Conservation (phyloP, 225 moss, liverwort and hornwort genomes). For the Straminergon stramineum region DNA sequence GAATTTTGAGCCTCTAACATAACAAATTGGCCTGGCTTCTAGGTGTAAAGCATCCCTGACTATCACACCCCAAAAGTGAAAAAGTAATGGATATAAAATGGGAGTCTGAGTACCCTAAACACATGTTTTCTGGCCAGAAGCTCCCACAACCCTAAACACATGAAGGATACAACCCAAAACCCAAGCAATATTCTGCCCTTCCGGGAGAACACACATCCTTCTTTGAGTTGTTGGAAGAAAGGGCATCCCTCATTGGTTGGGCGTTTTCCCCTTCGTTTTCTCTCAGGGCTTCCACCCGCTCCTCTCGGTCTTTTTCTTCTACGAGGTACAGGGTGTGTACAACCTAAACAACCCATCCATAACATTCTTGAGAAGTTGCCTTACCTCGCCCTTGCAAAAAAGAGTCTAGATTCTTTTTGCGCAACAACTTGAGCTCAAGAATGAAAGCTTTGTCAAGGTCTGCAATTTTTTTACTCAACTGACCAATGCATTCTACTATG, state of each 20-base stretch:
- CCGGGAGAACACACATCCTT: background rate
- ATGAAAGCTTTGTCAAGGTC: background rate
- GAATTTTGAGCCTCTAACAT: too few relatives aligned
- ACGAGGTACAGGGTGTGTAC: background rate
- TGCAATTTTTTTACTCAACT: background rate
- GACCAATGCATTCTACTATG: background rate
- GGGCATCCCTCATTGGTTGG: background rate
- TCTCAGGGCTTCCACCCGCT: slow-evolving; percentile 2
- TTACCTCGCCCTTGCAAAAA: background rate
- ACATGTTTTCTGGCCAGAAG: background rate
- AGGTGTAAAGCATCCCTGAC: too few relatives aligned
- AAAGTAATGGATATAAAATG: background rate
- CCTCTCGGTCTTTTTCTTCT: background rate
- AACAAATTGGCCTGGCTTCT: too few relatives aligned
- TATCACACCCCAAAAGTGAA: background rate
- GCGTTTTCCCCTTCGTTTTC: background rate
- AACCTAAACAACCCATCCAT: background rate
- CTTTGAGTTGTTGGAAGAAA: background rate
- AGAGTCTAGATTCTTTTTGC: background rate
- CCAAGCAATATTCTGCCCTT: background rate
- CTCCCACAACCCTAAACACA: background rate
- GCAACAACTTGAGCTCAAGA: background rate
- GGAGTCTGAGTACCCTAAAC: background rate
- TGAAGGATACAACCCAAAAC: background rate
- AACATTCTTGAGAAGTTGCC: background rate